Conservation (phyloP, 805 yeast genomes). For the Candida quercuum region DNA sequence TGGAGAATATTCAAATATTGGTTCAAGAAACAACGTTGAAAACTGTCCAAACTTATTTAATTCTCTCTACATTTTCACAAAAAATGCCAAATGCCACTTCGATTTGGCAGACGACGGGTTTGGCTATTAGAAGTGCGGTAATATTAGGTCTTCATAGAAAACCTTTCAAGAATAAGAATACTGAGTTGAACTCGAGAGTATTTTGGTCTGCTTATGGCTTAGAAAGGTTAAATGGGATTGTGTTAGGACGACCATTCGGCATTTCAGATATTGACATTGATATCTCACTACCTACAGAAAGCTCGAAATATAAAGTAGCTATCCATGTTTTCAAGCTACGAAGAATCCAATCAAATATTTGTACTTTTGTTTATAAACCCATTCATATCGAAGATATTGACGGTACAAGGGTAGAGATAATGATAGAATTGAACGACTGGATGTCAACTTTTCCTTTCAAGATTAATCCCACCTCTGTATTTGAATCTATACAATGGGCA, state of each 20-base stretch:
- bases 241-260: slow-evolving; percentile 32
- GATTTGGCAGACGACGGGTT: slow-evolving; percentile 27
- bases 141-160: slow-evolving; percentile 28
- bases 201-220: slow-evolving; percentile 34
- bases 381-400: slow-evolving; percentile 21
- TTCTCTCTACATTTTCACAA: slow-evolving; percentile 28
- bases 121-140: slow-evolving; percentile 28
- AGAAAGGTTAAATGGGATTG: slow-evolving; percentile 29
- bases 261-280: slow-evolving; percentile 31
- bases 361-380: slow-evolving; percentile 29
- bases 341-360: slow-evolving; percentile 28
- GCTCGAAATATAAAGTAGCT: slow-evolving; percentile 22
- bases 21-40: slow-evolving; percentile 21
- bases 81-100: slow-evolving; percentile 30
- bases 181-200: slow-evolving; percentile 23
- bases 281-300: slow-evolving; percentile 25
- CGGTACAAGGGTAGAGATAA: slow-evolving; percentile 25
- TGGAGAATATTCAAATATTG: slow-evolving; percentile 21
- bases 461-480: slow-evolving; percentile 21
- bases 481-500: slow-evolving; percentile 30
- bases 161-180: slow-evolving; percentile 16
- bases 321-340: slow-evolving; percentile 28
- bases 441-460: slow-evolving; percentile 26
- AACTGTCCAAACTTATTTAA: slow-evolving; percentile 29
- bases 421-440: slow-evolving; percentile 30